These are phyloP conservation scores for Pulveroboletus sp. DNA, from an alignment of 768 basidiomycete genomes.

Conservation along the genomic window DNA sequence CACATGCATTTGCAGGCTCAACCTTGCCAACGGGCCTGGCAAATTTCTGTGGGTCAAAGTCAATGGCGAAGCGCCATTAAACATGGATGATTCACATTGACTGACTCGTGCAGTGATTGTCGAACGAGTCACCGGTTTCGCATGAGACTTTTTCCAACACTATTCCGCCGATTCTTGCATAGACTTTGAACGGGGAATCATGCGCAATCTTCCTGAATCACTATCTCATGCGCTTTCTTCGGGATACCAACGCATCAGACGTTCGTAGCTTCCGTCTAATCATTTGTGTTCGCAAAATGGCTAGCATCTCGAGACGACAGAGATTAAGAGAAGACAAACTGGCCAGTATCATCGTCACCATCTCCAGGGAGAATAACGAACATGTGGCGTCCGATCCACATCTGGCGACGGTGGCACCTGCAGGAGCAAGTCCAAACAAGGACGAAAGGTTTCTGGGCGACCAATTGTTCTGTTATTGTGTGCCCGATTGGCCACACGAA, in stretches of 20 bases:
- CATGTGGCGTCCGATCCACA: neutral
- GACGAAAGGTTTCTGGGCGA: no score
- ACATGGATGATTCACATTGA: neutral
- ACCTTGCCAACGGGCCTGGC: constrained; percentile 53
- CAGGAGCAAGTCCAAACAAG: no score
- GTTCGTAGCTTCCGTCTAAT: constrained; percentile 1
- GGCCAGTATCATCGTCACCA: neutral
- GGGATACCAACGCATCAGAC: no score
- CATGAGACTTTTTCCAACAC: constrained; percentile 12
- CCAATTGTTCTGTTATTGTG: no score
- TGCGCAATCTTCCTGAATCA: no score
- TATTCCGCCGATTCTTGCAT: neutral
- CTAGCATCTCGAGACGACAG: neutral
- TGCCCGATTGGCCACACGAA: no score
- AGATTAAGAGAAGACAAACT: neutral
- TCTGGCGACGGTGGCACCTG: neutral
- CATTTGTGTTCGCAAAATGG: constrained; percentile 5
- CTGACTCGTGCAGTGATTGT: constrained; percentile 6
- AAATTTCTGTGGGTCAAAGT: constrained; percentile 44
- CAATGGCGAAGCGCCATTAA: neutral
- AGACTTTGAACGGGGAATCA: no score
- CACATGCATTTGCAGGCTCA: constrained; percentile 43
- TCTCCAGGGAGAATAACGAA: neutral
- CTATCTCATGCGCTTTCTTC: neutral
- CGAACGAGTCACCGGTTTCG: constrained; percentile 15